Conservation (phyloP, 139 green algal species). For the Coelastrella sp. region DNA sequence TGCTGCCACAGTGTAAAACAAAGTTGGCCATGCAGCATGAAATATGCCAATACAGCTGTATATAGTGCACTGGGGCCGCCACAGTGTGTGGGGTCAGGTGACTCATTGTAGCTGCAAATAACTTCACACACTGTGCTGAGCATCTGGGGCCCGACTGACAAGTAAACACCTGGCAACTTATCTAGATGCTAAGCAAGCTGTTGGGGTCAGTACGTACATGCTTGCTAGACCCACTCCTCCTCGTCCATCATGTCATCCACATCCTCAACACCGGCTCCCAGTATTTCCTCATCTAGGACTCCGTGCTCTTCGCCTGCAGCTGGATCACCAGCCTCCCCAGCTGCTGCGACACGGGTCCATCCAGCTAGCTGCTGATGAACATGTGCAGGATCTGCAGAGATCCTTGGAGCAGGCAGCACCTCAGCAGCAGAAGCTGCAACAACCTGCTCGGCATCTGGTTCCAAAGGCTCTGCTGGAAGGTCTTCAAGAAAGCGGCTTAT, state of each 20-base stretch:
- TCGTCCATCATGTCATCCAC: conserved; percentile 41
- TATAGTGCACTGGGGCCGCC: no score
- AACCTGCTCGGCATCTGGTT: background rate
- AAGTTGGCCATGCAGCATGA: no score
- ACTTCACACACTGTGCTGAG: no score
- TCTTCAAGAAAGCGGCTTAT: background rate
- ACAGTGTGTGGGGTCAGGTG: no score
- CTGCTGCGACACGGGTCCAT: background rate
- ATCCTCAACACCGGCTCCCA: background rate
- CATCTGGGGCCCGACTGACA: no score
- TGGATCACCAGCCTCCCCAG: background rate
- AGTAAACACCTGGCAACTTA: no score
- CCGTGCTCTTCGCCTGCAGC: background rate
- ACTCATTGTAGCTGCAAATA: no score
- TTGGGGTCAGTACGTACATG: no score
- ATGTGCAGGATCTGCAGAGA: background rate
- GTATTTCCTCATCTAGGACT: conserved; percentile 2
- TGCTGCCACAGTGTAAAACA: no score
- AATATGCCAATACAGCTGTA: no score
- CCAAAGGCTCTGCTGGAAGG: background rate
- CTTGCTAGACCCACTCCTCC: conserved; percentile 42
- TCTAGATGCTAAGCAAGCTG: no score
- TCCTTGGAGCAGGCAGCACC: background rate
- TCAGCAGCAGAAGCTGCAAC: background rate
- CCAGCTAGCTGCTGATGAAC: conserved; percentile 16